Base-by-base conservation (phyloP, 495 filamentous ascomycete genomes). In the Polyplosphaeria fusca region DNA sequence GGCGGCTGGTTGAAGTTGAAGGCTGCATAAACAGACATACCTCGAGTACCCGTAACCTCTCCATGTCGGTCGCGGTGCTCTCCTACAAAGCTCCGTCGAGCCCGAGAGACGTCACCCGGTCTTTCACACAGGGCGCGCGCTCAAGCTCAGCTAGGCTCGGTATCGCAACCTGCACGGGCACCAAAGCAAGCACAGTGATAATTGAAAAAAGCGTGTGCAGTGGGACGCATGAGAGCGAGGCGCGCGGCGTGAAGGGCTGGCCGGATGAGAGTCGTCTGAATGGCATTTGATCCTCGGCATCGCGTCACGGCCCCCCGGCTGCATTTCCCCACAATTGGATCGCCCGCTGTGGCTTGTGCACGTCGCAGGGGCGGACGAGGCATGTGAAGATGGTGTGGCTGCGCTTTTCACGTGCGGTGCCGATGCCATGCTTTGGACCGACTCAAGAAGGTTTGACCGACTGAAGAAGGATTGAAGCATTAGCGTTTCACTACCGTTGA, bases 21-120 rank as follows among this genome's bases (percentile, higher is more conserved):
- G 13, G 14, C n/a, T 7, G 25, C 25, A 19, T 12, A n/a, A n/a
- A 16, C 5, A 28, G 2, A 19, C 22, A n/a, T 55, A 61, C 58
- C 58, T 61, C 58, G 25, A 61, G 43, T 37, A 48, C 58, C n/a
- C 55, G 58, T 50, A 61, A 54, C 51, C 58, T 48, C 27, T 61
- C 58, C 58, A 61, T 61, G 32, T 37, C 18, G 27, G n/a, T n/a
- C n/a, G n/a, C n/a, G n/a, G n/a, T n/a, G n/a, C n/a, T n/a, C n/a
- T n/a, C n/a, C n/a, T n/a, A n/a, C n/a, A n/a, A n/a, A n/a, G n/a
- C n/a, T n/a, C n/a, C n/a, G n/a, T n/a, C n/a, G n/a, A n/a, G n/a
- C n/a, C n/a, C n/a, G n/a, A n/a, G n/a, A n/a, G n/a, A n/a, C n/a
- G n/a, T n/a, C n/a, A n/a, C n/a, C n/a, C n/a, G n/a, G n/a, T n/a